Evolutionary conservation across 2,329 filamentous ascomycete genomes (phyloP), one percentile per base, ranked within the genome.

Genomic region (Alternaria metachromatica): DNA sequence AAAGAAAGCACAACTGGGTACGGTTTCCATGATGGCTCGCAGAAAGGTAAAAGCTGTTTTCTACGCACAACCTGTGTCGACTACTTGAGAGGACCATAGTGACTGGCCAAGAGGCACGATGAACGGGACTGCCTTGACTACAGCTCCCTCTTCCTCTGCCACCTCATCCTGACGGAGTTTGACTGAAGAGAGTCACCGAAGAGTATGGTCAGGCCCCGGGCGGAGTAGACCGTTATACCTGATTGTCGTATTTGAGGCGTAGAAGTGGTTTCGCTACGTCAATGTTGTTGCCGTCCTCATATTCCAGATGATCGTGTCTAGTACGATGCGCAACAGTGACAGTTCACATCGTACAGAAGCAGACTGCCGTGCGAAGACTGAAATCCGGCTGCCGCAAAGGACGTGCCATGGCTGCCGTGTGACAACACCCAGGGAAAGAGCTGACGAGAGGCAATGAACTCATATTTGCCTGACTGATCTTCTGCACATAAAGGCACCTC

Each of bases 121-220:
- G 5, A 12, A 30, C 28, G 28, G 1, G 5, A 30, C 2, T 11
- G 26, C 26, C 26, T 28, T 28, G 26, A 28, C 26, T 11, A 8
- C 26, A 28, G 26, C 26, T 28, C 8, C 10, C 26, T 28, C 26
- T 11, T 23, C 23, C 23, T 23, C 23, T 23, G 26, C 11, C 28
- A 11, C 28, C 28, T 11, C 12, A 30, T 30, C 12, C 10, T 12
- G 28, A n/a, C n/a, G n/a, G n/a, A 5, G 5, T 30, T 30, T 12
- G 28, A 11, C 28, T 30, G 11, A 37, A 37, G 33, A n/a, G 4
- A 41, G 33, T 41, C 2, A n/a, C 33, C 15, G 4, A 3, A 41
- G 1, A 15, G 0, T n/a, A 4, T 41, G 4, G 0, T 10, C 33
- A 41, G 15, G 33, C n/a, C 1, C 4, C 4, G 33, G 5, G 33